phyloP scores from a whole-genome alignment of 805 yeast species.

The Yarrowia deformans region DNA sequence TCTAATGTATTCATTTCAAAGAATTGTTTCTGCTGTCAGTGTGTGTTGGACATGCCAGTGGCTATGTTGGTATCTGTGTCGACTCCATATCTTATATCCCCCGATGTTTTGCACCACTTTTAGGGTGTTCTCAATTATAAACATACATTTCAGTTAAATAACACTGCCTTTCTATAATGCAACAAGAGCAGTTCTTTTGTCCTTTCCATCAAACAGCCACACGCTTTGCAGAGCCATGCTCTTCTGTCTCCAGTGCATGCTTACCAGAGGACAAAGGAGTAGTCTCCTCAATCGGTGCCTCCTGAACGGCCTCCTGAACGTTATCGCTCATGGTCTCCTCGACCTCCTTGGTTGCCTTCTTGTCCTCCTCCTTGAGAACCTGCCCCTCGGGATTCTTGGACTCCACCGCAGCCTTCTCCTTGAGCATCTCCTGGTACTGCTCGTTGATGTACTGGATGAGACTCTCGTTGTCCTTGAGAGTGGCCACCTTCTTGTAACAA shows the following conservation, averaged over 20 bases:
- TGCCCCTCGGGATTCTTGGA: background rate
- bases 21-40: too few species aligned
- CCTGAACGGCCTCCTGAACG: background rate
- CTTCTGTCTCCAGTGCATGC: constrained; percentile 16
- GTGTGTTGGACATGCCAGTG: background rate
- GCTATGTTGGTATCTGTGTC: background rate
- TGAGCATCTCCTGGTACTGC: constrained; percentile 12
- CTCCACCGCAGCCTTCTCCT: background rate
- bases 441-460: constrained; percentile 19
- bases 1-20: background rate
- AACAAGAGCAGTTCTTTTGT: constrained; percentile 9
- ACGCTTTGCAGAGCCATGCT: background rate
- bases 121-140: background rate
- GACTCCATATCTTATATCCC: background rate
- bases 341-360: constrained; percentile 34
- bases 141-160: constrained; percentile 19
- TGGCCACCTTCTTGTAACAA: constrained; percentile 63
- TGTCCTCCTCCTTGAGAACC: background rate
- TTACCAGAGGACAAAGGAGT: background rate
- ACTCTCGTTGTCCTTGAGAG: constrained; percentile 55
- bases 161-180: constrained; percentile 28
- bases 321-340: background rate
- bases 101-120: background rate
- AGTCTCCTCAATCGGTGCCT: background rate
- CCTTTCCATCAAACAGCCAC: constrained; percentile 8